These are phyloP conservation scores for Arabis alpina DNA, from an alignment of 345 rosid genomes.

Conservation along the genomic window DNA sequence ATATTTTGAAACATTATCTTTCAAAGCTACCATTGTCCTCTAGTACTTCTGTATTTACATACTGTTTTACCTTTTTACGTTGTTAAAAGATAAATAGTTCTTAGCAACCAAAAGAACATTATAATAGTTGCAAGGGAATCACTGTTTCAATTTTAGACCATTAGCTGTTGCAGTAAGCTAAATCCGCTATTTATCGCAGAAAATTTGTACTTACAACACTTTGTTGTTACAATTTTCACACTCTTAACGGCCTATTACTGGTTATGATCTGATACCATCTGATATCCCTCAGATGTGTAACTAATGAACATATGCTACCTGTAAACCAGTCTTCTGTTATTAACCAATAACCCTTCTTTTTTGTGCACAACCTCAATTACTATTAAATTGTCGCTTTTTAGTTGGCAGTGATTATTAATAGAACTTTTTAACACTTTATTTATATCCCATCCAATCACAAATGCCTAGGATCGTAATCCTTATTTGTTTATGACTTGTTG, in stretches of 20 bases:
- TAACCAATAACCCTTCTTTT: slow-evolving; percentile 23
- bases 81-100: slow-evolving; percentile 1
- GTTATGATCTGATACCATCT: no score
- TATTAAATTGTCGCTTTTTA: not conserved
- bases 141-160: not conserved
- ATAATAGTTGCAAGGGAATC: slow-evolving; percentile 10
- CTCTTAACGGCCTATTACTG: not conserved
- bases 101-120: slow-evolving; percentile 21
- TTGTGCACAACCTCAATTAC: slow-evolving; percentile 16
- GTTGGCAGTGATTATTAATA: not conserved
- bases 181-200: not conserved
- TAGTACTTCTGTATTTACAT: slow-evolving; percentile 27
- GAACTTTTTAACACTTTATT: slow-evolving; percentile 17
- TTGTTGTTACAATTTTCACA: not conserved
- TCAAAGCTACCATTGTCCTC: slow-evolving; percentile 25
- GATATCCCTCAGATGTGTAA: no score
- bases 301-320: not conserved
- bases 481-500: slow-evolving; percentile 25
- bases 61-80: slow-evolving; percentile 9
- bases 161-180: slow-evolving; percentile 9
- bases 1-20: slow-evolving; percentile 35
- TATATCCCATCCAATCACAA: slow-evolving; percentile 31
- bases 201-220: not conserved
- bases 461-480: slow-evolving; percentile 25
- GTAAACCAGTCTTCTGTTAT: slow-evolving; percentile 25